These are phyloP conservation scores for Trichoderma hamatum DNA, from an alignment of 2,329 filamentous ascomycete species.

Conservation along the genomic window DNA sequence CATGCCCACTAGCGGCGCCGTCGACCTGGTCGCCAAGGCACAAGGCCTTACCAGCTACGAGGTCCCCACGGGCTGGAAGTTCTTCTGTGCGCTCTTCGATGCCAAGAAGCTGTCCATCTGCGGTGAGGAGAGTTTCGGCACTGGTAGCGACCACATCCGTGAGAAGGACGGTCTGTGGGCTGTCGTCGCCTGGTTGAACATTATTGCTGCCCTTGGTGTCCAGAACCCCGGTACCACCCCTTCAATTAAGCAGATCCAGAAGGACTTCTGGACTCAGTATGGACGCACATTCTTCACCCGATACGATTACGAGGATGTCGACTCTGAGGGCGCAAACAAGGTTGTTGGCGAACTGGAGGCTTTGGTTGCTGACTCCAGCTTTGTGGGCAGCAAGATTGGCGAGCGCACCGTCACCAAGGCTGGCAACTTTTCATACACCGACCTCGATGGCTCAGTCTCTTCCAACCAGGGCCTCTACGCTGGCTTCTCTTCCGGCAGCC, in stretches of 20 bases:
- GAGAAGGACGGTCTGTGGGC: slow-evolving; percentile 99
- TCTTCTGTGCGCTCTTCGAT: slow-evolving; percentile 96
- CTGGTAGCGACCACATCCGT: slow-evolving; percentile 96
- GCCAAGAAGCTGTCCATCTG: slow-evolving; percentile 97
- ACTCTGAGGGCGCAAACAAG: slow-evolving; percentile 87
- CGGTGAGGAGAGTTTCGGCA: slow-evolving; percentile 97
- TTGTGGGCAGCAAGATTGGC: slow-evolving; percentile 79
- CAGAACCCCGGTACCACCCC: slow-evolving; percentile 77
- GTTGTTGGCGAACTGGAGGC: slow-evolving; percentile 80
- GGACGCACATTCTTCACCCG: slow-evolving; percentile 98
- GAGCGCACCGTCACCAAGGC: slow-evolving; percentile 84
- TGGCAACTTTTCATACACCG: slow-evolving; percentile 97
- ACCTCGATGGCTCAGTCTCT: slow-evolving; percentile 94
- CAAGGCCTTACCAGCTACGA: slow-evolving; percentile 92
- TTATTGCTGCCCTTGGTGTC: slow-evolving; percentile 91
- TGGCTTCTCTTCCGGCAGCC: slow-evolving; percentile 91
- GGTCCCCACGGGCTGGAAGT: slow-evolving; percentile 98
- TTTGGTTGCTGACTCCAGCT: slow-evolving; percentile 72
- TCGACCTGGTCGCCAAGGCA: slow-evolving; percentile 94
- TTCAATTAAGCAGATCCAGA: slow-evolving; percentile 94
- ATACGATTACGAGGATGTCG: slow-evolving; percentile 96
- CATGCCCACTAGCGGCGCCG: slow-evolving; percentile 95
- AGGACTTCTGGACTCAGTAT: slow-evolving; percentile 95
- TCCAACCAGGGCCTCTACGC: slow-evolving; percentile 96
- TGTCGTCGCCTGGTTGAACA: slow-evolving; percentile 96